Conservation (phyloP, 2,329 filamentous ascomycete species). For the Xylariomycetidae sp. region DNA sequence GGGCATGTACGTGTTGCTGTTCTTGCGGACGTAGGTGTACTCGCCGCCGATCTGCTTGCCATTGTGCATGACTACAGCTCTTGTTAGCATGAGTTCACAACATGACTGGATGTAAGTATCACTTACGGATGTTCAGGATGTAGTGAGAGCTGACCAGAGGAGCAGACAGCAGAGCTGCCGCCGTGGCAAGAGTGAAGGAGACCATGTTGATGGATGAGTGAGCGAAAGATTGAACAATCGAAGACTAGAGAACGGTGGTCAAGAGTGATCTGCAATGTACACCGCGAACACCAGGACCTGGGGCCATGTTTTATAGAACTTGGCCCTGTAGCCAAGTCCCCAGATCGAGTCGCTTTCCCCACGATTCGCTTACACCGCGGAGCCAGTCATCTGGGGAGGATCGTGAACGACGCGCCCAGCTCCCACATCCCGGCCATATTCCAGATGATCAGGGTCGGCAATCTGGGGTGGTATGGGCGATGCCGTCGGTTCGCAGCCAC, state of each 20-base stretch:
- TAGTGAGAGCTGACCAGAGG: constrained; percentile 24
- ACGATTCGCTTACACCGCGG: constrained; percentile 1
- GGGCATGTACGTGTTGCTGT: constrained; percentile 34
- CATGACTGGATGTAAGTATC: neutral
- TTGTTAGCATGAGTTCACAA: neutral
- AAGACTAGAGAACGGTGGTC: neutral
- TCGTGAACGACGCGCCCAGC: constrained; percentile 3
- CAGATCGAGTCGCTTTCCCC: neutral
- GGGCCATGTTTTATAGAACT: constrained; percentile 9
- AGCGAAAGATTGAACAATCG: neutral
- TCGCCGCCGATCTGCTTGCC: constrained; percentile 34
- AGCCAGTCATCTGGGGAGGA: constrained; percentile 1
- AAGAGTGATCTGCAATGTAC: constrained; percentile 1
- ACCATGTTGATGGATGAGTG: constrained; percentile 14
- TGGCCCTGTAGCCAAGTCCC: neutral
- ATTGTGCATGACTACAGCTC: constrained; percentile 23
- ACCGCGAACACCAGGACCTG: constrained; percentile 2
- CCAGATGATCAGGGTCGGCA: constrained; percentile 4
- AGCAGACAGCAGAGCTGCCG: constrained; percentile 17
- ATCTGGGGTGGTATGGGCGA: constrained; percentile 8
- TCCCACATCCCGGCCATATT: constrained; percentile 6
- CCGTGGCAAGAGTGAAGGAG: constrained; percentile 15
- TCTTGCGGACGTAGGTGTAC: constrained; percentile 41
- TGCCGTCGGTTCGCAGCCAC: constrained; percentile 4
- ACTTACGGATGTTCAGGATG: constrained; percentile 29